Evolutionary conservation across 2,329 filamentous ascomycete genomes (phyloP), one percentile per base, ranked within the genome.

Genomic region (Penicillium sp.): DNA sequence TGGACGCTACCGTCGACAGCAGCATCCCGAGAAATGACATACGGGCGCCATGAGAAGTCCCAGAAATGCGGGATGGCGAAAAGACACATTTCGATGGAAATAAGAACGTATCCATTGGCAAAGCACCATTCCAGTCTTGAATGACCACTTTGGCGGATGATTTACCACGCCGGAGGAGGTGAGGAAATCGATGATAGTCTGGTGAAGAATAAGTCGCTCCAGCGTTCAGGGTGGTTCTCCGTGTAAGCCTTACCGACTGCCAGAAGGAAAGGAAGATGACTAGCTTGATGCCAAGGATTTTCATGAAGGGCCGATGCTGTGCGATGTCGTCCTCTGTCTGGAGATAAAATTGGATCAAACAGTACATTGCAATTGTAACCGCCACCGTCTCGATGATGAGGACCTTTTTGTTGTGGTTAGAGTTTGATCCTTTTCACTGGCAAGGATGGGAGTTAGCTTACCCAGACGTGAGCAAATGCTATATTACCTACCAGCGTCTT

Each of bases 181-280:
- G n/a, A 87, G 75, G 57, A 86, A 78, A 22, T 82, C 84, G 59
- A 88, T 84, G 55, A 84, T 64, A 67, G 84, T 79, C 57, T 58
- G 7, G 1, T 6, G n/a, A 35, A 8, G 7, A 5, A 7, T 50
- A 6, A 37, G 10, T 20, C 35, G 31, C 2, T 37, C 5, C 11
- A 37, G 31, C 0, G 6, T 17, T 20, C 12, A 15, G 15, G 8
- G 4, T 35, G 2, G 2, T 17, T 17, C 5, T 37, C 4, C 14
- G 0, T 12, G 15, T 12, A 28, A 15, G 7, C 4, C 52, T 50
- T 41, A 67, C 55, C 25, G 77, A 80, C 70, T 94, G 90, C 90
- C 90, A 93, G 74, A 93, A 92, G 48, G 88, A 91, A 65, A 94
- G 83, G 79, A 94, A 94, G 67, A 94, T 90, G 72, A 93, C 90